Conservation (phyloP, 352 stramenopile species). For the Aphanomyces astaci region DNA sequence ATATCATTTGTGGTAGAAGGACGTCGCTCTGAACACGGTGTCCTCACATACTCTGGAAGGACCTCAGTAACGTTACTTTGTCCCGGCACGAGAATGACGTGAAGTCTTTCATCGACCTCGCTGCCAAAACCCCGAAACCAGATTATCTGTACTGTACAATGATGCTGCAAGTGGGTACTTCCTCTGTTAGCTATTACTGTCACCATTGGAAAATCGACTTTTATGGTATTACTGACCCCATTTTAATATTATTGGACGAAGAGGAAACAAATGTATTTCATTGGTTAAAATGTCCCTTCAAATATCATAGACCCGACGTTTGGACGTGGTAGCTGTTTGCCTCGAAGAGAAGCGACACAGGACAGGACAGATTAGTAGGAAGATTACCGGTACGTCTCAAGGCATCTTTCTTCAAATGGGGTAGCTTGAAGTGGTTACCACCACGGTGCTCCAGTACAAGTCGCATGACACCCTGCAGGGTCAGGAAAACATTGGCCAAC, state of each 20-base stretch:
- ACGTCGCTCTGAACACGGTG: too few species aligned
- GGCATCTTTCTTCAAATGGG: background rate
- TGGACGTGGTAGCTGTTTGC: background rate
- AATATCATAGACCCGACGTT: background rate
- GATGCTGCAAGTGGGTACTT: background rate
- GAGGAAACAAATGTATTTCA: background rate
- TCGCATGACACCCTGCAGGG: constrained; percentile 16
- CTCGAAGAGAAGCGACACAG: background rate
- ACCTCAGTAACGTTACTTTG: too few species aligned
- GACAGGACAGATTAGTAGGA: background rate
- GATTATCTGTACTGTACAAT: too few species aligned
- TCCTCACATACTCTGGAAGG: too few species aligned
- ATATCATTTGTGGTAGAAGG: too few species aligned
- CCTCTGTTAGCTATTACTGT: background rate
- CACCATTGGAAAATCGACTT: background rate
- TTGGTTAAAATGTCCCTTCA: background rate
- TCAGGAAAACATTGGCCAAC: constrained; percentile 16
- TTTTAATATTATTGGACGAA: background rate
- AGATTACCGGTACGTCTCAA: background rate
- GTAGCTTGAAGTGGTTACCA: constrained; percentile 17
- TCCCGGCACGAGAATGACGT: too few species aligned
- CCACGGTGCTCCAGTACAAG: background rate
- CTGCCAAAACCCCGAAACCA: too few species aligned
- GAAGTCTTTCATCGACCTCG: too few species aligned
- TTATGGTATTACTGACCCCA: background rate